Conservation (phyloP, 176 grass and related monocot species). For the Miscanthus lutarioriparius region DNA sequence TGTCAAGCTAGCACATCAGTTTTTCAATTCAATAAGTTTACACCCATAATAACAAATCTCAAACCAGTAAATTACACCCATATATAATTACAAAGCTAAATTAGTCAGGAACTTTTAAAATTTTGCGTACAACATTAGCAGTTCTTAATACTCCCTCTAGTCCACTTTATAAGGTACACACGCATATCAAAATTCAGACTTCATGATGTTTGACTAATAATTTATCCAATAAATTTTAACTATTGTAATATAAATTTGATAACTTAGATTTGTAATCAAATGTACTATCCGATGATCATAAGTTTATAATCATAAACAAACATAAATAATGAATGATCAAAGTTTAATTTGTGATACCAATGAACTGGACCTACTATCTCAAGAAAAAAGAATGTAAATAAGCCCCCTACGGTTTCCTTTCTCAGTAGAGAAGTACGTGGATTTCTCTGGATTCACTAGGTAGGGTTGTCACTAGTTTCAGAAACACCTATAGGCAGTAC, state of each 20-base stretch:
- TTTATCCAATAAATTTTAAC: no score
- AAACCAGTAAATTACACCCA: neutral
- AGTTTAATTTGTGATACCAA: no score
- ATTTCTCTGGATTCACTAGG: slow-evolving; percentile 1
- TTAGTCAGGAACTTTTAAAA: neutral
- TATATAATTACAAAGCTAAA: neutral
- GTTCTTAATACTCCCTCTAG: no score
- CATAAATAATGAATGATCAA: no score
- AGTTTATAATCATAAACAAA: no score
- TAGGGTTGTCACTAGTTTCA: neutral
- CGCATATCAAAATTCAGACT: no score
- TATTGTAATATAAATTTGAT: no score
- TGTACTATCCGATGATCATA: no score
- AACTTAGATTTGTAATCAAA: no score
- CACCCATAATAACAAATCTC: neutral
- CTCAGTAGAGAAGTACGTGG: neutral
- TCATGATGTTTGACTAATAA: no score
- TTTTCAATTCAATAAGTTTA: neutral
- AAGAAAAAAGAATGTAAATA: neutral
- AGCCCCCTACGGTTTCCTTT: neutral
- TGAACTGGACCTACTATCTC: neutral
- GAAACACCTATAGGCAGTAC: neutral
- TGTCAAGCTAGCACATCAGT: neutral
- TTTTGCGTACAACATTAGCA: neutral
- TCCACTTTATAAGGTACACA: no score